Evolutionary conservation across 2,329 filamentous ascomycete genomes (phyloP).

Genomic region (Penicillium sumatraense): DNA sequence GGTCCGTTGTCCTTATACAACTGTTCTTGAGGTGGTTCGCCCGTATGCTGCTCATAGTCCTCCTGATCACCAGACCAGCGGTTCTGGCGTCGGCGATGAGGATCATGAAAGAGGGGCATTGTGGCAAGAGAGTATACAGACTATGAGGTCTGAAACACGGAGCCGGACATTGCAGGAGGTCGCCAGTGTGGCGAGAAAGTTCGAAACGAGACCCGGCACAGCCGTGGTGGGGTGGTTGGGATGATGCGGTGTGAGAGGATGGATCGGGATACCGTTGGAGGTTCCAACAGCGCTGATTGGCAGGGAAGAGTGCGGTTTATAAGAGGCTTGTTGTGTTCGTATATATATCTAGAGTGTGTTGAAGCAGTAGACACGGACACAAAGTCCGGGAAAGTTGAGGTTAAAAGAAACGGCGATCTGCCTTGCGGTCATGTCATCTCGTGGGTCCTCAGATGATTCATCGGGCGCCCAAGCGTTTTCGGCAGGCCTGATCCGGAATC

Average conservation of each 20-base stretch:
- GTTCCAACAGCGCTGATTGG: constrained; percentile 18
- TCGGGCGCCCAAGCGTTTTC: constrained; percentile 14
- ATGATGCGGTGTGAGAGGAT: constrained; percentile 29
- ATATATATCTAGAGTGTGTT: constrained; percentile 2
- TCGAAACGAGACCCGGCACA: constrained; percentile 12
- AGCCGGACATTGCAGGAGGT: constrained; percentile 32
- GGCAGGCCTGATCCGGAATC: constrained; percentile 1
- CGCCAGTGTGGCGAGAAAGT: constrained; percentile 20
- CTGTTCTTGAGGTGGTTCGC: constrained; percentile 18
- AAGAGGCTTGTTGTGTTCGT: background rate
- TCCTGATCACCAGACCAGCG: constrained; percentile 30
- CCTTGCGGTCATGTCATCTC: constrained; percentile 18
- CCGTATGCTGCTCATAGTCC: constrained; percentile 14
- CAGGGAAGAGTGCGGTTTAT: constrained; percentile 15
- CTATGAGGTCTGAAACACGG: constrained; percentile 18
- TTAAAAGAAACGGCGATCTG: background rate
- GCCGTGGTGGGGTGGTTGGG: constrained; percentile 22
- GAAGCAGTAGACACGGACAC: constrained; percentile 12
- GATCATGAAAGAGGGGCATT: constrained; percentile 42
- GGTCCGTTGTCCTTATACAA: constrained; percentile 12
- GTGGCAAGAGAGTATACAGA: constrained; percentile 22
- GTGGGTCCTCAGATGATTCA: constrained; percentile 29
- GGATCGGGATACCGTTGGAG: constrained; percentile 19
- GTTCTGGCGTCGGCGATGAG: constrained; percentile 36
- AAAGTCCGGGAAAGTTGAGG: constrained; percentile 13